Evolutionary conservation across 768 basidiomycete genomes (phyloP), one percentile per base, ranked within the genome.

Genomic region (Pisolithus orientalis): DNA sequence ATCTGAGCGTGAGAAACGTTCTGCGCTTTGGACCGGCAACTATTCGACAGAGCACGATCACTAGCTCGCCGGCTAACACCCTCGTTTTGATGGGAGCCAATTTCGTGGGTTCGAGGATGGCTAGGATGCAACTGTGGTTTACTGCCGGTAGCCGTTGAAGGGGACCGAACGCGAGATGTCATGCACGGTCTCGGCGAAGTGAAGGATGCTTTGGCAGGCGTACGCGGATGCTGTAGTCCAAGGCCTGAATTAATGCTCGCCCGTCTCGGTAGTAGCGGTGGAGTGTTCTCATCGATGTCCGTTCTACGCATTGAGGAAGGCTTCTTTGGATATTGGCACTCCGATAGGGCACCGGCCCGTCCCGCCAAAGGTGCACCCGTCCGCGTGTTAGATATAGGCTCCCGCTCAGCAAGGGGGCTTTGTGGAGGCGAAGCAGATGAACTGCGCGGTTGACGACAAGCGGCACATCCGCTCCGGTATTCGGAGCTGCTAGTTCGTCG

Each of bases 401-500:
- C 28, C 9, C 21, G 47, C 24, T 49, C 52, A 7, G 46, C 24
- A 17, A 11, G 47, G 43, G 55, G 56, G 29, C 42, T 62, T 21
- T 51, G 39, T n/a, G 56, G 61, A 16, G 51, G 6, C 14, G 55
- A 59, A 39, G 53, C 37, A 39, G 42, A 39, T 9, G 57, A 57
- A 17, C 52, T 14, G 29, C 62, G 65, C 44, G 49, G 53, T 17
- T 60, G 62, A 47, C 57, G 60, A 55, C 64, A 66, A 10, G 64
- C 62, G 6, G 55, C 47, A 53, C 64, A 65, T 44, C 64, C 64
- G 54, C 60, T 66, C 5, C 64, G 65, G 57, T 66, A 65, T 51
- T 48, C 59, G 24, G 52, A 39, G 38, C 10, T 56, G 54, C 37
- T 52, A 52, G 17, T 32, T 44, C 50, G 55, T 55, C 49, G 39